phyloP scores from a whole-genome alignment of 768 basidiomycete genomes.

The Tylopilus rubrobrunneus region DNA sequence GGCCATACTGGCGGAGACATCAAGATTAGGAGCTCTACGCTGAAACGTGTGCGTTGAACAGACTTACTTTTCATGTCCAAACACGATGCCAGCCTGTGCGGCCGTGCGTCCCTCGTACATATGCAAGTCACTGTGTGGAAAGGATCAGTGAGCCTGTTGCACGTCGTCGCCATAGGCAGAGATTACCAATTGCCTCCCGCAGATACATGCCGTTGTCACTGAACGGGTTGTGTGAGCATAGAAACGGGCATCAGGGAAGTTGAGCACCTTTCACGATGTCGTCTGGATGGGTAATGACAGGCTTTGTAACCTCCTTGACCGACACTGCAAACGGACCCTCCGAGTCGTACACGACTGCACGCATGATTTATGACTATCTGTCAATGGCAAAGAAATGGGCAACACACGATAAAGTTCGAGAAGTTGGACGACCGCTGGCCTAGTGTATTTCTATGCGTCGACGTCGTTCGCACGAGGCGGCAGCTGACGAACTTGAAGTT shows the following conservation, averaged over 20 bases:
- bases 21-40: background rate
- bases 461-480: background rate
- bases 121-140: background rate
- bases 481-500: background rate
- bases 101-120: background rate
- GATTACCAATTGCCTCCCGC: background rate
- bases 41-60: background rate
- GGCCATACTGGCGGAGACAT: background rate
- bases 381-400: too few relatives aligned
- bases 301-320: slow-evolving; percentile 2
- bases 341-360: background rate
- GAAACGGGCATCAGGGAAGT: too few relatives aligned
- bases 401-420: too few relatives aligned
- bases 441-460: too few relatives aligned
- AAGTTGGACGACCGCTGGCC: too few relatives aligned
- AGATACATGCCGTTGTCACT: slow-evolving; percentile 9
- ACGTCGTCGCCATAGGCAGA: too few relatives aligned
- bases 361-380: too few relatives aligned
- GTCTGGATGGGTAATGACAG: slow-evolving; percentile 4
- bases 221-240: background rate
- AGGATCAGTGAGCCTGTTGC: background rate
- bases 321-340: slow-evolving; percentile 2
- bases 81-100: background rate
- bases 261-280: slow-evolving; percentile 1
- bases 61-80: slow-evolving; percentile 8